Evolutionary conservation across 163 green algal genomes (phyloP).

Genomic region (Chlamydomonas reinhardtii): DNA sequence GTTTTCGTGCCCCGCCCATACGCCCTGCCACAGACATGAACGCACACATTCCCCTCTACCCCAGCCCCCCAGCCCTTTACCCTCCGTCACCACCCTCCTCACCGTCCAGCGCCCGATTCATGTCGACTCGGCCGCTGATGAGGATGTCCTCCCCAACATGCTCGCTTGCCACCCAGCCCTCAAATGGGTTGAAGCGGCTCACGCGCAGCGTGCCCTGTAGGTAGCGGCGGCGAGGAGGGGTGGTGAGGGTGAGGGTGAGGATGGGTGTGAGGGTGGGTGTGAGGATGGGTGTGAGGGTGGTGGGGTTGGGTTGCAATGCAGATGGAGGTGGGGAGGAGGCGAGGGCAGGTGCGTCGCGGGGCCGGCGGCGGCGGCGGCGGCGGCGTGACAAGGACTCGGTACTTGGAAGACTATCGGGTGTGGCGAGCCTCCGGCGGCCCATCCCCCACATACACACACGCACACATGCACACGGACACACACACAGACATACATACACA

Average conservation of each 20-base stretch:
- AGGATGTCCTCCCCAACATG: conserved; percentile 89
- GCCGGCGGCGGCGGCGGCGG: too few relatives aligned
- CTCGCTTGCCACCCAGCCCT: conserved; percentile 88
- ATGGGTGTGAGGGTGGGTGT: not conserved
- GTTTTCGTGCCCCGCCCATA: too few relatives aligned
- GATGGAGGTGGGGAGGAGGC: not conserved
- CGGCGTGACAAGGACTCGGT: too few relatives aligned
- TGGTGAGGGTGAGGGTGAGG: not conserved
- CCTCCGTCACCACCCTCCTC: conserved; percentile 14
- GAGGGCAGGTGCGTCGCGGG: not conserved
- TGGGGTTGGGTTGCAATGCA: not conserved
- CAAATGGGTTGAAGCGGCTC: conserved; percentile 89
- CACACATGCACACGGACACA: too few relatives aligned
- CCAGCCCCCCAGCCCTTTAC: not conserved
- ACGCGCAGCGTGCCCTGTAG: conserved; percentile 85
- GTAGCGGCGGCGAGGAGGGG: not conserved
- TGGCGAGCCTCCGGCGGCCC: too few relatives aligned
- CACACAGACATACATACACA: too few relatives aligned
- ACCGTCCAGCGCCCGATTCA: conserved; percentile 93
- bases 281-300: not conserved
- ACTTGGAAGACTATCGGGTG: too few relatives aligned
- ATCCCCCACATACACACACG: too few relatives aligned
- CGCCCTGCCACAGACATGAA: too few relatives aligned
- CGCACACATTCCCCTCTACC: too few relatives aligned
- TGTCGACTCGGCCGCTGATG: conserved; percentile 82